These are phyloP conservation scores for Nicotiana noctiflora DNA, from an alignment of 257 asterid genomes.

Conservation along the genomic window DNA sequence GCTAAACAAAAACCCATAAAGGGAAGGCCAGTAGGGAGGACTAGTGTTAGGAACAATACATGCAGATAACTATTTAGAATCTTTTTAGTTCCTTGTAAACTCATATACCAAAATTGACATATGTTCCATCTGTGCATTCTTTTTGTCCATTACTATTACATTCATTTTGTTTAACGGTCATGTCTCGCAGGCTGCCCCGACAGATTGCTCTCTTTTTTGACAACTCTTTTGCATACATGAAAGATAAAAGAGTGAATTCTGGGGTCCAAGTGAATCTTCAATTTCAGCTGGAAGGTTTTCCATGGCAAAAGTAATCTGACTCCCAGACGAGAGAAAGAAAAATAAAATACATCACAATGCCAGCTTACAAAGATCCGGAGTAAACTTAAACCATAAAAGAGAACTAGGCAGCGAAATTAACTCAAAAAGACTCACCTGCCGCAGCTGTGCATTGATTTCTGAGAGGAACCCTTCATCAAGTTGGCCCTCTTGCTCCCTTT, in stretches of 20 bases:
- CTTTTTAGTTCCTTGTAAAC: background rate
- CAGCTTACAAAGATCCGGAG: background rate
- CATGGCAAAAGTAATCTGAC: background rate
- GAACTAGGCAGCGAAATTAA: background rate
- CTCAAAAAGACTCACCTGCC: slow-evolving; percentile 55
- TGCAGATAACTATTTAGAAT: background rate
- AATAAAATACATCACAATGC: background rate
- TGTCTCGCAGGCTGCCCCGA: background rate
- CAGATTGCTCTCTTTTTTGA: background rate
- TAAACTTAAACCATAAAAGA: background rate
- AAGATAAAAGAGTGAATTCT: background rate
- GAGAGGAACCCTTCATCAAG: slow-evolving; percentile 94
- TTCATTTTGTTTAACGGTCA: background rate
- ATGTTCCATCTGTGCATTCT: background rate
- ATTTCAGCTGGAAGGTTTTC: background rate
- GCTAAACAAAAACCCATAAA: background rate
- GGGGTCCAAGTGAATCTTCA: background rate
- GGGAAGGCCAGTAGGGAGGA: background rate
- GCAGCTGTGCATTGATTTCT: slow-evolving; percentile 86
- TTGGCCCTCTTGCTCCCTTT: slow-evolving; percentile 91
- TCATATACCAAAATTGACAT: background rate
- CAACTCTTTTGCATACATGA: background rate
- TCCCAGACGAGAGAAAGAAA: background rate
- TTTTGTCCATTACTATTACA: background rate
- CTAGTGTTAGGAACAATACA: background rate